A percentile compares a stretch with the other conserved stretches of the same genome.
phyloP scores from a whole-genome alignment of 1,139 yeast species.

The Suhomyces yuchorum region DNA sequence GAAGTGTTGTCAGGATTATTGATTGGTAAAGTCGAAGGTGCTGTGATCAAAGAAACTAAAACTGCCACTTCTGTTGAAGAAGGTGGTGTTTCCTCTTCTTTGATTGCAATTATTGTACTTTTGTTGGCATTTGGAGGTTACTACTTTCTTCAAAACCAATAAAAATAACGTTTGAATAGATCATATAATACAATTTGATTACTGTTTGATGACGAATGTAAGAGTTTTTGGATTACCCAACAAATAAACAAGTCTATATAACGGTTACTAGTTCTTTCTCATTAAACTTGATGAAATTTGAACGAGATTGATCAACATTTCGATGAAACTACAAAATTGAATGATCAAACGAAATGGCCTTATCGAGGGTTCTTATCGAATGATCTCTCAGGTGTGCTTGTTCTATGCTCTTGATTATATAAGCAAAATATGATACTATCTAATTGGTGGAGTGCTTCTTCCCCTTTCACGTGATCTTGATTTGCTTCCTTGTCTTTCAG shows the following conservation, averaged over 20 bases:
- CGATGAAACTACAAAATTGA: neutral
- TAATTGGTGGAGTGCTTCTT: neutral
- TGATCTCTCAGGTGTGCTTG: too few species aligned
- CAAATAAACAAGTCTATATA: neutral
- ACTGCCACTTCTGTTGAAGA: conserved; percentile 26
- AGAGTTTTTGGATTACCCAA: too few species aligned
- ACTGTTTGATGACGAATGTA: neutral
- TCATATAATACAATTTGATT: neutral
- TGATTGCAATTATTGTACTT: conserved; percentile 22
- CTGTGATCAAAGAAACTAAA: conserved; percentile 35
- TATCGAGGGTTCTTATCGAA: neutral
- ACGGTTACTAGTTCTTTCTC: neutral
- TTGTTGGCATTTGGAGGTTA: conserved; percentile 21
- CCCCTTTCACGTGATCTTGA: neutral
- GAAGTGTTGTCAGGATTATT: conserved; percentile 68
- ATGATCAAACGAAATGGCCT: neutral
- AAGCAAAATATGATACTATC: neutral
- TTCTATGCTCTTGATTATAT: neutral
- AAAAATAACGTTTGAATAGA: conserved; percentile 1
- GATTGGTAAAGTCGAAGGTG: conserved; percentile 63
- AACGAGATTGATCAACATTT: neutral
- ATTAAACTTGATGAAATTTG: too few species aligned
- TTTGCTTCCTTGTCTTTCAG: too few species aligned
- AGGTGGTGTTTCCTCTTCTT: conserved; percentile 33
- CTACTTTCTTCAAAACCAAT: conserved; percentile 19